A percentile compares a stretch with the other conserved stretches of the same genome.
Evolutionary conservation across 2,329 filamentous ascomycete species (phyloP).

Genomic region (Fusarium cicatricum): DNA sequence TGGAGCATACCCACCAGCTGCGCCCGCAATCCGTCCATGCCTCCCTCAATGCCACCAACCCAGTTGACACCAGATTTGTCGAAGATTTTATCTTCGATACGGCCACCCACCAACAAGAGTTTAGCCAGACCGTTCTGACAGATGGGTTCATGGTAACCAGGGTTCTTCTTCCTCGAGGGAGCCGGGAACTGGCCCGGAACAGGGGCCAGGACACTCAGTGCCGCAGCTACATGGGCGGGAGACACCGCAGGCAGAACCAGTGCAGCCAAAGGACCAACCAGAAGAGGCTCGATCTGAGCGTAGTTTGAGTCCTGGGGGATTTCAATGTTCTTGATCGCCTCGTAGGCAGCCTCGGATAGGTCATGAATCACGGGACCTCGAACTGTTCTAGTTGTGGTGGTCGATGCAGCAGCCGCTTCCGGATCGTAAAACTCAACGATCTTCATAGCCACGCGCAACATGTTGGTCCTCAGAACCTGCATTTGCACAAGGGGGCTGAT

Average conservation of each 20-base stretch:
- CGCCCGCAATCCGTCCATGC: constrained; percentile 79
- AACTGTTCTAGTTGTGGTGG: constrained; percentile 43
- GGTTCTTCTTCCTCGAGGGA: constrained; percentile 77
- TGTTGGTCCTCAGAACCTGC: constrained; percentile 86
- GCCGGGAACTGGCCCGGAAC: constrained; percentile 77
- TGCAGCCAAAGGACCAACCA: constrained; percentile 82
- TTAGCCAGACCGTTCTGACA: constrained; percentile 88
- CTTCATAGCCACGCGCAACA: constrained; percentile 85
- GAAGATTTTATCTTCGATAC: constrained; percentile 86
- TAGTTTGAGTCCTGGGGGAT: constrained; percentile 54
- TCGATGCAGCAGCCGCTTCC: constrained; percentile 47
- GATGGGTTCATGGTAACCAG: constrained; percentile 79
- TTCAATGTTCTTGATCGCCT: constrained; percentile 53
- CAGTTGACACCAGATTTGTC: constrained; percentile 73
- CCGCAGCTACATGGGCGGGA: constrained; percentile 83
- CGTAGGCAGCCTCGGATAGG: constrained; percentile 62
- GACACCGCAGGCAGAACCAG: constrained; percentile 84
- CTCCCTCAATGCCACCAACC: constrained; percentile 80
- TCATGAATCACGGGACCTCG: constrained; percentile 56
- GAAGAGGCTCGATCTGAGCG: constrained; percentile 73
- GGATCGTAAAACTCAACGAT: constrained; percentile 84
- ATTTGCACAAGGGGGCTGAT: constrained; percentile 73
- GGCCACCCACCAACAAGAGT: constrained; percentile 83
- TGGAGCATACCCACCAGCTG: constrained; percentile 86
- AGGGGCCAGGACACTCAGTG: constrained; percentile 80